Evolutionary conservation across 192 early-diverging fungal species (phyloP), one percentile per base, ranked within the genome.

Genomic region (Coemansia sp.): DNA sequence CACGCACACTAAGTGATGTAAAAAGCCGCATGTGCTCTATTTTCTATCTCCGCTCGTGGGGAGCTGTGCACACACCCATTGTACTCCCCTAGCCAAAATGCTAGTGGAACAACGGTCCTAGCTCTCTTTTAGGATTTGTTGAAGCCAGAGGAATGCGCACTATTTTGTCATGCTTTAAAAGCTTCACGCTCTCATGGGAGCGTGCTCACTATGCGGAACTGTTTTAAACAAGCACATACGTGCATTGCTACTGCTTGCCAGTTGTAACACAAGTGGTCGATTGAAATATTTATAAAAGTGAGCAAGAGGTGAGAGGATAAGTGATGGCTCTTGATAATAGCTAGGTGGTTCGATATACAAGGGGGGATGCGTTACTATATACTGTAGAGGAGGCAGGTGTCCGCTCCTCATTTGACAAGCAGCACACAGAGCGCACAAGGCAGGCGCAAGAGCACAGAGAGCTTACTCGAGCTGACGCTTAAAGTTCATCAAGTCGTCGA

Each of bases 401-500:
- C 39, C 56, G n/a, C n/a, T n/a, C n/a, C n/a, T n/a, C n/a, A n/a
- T 27, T 32, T 48, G 58, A 14, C 58, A 60, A 18, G 54, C 42
- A 60, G 58, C 29, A 44, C 58, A 60, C 29, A 46, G 58, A 46
- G 36, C 58, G 36, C 19, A 32, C 29, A 19, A 8, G 27, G 52
- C n/a, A 34, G 52, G 32, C 52, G 32, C 18, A 32, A 35, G 52
- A 53, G 52, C 46, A 50, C 46, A 21, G 17, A 21, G 17, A 54
- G 60, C 19, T 38, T 60, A 80, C 56, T 80, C 76, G 26, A 73
- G 70, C 70, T 73, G 76, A 57, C 64, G 76, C 67, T 80, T 80
- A 35, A 80, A 80, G 56, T 55, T 67, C 48, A 81, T 37, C 48
- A 82, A 62, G 43, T 83, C 76, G 33, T 83, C 72, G 53, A 88